phyloP scores from a whole-genome alignment of 306 rosid genomes.

The Cyamopsis tetragonoloba region DNA sequence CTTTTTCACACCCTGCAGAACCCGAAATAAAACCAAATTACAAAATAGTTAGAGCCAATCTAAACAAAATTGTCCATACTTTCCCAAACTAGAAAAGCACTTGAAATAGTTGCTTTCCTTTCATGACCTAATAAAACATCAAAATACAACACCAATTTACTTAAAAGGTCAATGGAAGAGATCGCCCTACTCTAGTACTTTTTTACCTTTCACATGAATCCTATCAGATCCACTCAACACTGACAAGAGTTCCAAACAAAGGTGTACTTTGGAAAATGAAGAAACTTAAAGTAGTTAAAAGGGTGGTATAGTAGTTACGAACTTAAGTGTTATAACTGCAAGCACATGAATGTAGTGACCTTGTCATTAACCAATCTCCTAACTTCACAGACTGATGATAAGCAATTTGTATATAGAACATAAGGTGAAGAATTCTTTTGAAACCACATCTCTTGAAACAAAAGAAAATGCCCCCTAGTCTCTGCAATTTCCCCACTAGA shows the following conservation, averaged over 20 bases:
- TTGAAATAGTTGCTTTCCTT: slow-evolving; percentile 21
- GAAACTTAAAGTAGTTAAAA: slow-evolving; percentile 28
- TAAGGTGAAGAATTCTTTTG: slow-evolving; percentile 36
- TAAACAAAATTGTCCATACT: neutral
- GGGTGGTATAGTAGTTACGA: slow-evolving; percentile 30
- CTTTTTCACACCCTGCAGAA: neutral
- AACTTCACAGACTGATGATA: slow-evolving; percentile 13
- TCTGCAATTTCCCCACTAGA: slow-evolving; percentile 35
- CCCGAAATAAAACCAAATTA: neutral
- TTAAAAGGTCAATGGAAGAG: slow-evolving; percentile 26
- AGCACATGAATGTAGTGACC: slow-evolving; percentile 53
- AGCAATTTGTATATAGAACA: slow-evolving; percentile 34
- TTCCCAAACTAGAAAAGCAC: slow-evolving; percentile 29
- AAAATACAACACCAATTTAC: slow-evolving; percentile 28
- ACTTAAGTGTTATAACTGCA: slow-evolving; percentile 38
- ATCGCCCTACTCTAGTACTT: neutral
- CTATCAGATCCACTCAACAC: slow-evolving; percentile 15
- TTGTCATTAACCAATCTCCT: slow-evolving; percentile 37
- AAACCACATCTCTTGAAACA: slow-evolving; percentile 31
- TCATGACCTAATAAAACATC: slow-evolving; percentile 30
- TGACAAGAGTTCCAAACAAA: slow-evolving; percentile 6
- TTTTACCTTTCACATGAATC: slow-evolving; percentile 31
- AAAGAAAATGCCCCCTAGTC: slow-evolving; percentile 37
- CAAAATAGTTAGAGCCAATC: slow-evolving; percentile 19
- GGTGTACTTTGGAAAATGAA: slow-evolving; percentile 19